These are phyloP conservation scores for Fusarium penzigii DNA, from an alignment of 2,329 filamentous ascomycete genomes.

Conservation along the genomic window DNA sequence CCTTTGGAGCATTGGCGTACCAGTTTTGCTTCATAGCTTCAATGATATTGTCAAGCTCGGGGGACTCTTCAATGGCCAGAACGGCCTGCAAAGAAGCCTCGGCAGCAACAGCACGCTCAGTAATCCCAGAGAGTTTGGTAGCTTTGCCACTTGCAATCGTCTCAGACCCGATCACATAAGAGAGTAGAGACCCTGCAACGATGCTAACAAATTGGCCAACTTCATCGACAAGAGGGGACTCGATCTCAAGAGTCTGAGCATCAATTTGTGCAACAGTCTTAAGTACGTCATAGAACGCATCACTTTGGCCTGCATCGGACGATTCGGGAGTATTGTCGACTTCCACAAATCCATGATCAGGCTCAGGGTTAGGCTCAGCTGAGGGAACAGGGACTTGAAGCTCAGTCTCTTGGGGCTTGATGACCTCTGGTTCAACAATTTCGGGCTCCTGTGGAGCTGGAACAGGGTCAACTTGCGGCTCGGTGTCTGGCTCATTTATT, in stretches of 20 bases:
- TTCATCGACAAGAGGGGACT: slow-evolving; percentile 2
- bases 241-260: not conserved
- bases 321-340: too few relatives aligned
- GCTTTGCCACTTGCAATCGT: slow-evolving; percentile 1
- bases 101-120: slow-evolving; percentile 11
- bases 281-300: slow-evolving; percentile 8
- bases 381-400: not conserved
- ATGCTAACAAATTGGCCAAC: slow-evolving; percentile 7
- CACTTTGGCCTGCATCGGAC: not conserved
- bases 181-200: slow-evolving; percentile 6
- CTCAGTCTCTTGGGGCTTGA: not conserved
- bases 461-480: too few relatives aligned
- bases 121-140: slow-evolving; percentile 5
- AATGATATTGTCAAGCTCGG: slow-evolving; percentile 17
- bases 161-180: slow-evolving; percentile 5
- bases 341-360: not conserved
- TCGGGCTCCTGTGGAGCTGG: not conserved
- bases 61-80: slow-evolving; percentile 12
- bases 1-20: slow-evolving; percentile 8
- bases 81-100: slow-evolving; percentile 15
- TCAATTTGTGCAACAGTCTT: slow-evolving; percentile 8
- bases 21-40: slow-evolving; percentile 15
- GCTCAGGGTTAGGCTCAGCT: not conserved
- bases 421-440: not conserved
- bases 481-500: too few relatives aligned